Base-by-base conservation (phyloP, 768 basidiomycete species). In the Trametes punicea region DNA sequence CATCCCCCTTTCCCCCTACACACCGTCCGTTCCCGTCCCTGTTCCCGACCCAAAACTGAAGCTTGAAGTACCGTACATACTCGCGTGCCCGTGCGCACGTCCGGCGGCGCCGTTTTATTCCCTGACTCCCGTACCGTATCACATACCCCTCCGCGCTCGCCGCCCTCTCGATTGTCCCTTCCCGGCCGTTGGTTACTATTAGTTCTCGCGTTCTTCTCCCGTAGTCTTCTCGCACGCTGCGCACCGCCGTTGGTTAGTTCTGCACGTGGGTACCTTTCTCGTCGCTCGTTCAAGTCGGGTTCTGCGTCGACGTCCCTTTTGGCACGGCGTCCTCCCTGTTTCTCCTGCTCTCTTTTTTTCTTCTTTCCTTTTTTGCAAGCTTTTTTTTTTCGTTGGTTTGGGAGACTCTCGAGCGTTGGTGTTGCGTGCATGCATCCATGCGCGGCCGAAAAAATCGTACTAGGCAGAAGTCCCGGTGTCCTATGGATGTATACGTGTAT, bases 401-500 rank as follows among this genome's bases (percentile, higher is more conserved):
- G n/a, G n/a, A n/a, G n/a, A n/a, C n/a, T n/a, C n/a, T n/a, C n/a
- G n/a, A n/a, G n/a, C n/a, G n/a, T n/a, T n/a, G n/a, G n/a, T n/a
- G n/a, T n/a, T n/a, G n/a, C n/a, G 15, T 40, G 31, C 31, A 20
- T 27, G n/a, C 16, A 16, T 11, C 3, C 23, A 25, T 25, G 41
- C 21, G 41, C 20, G 20, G 7, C 25, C 15, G 41, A 2, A 21
- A 15, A 25, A 3, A 25, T 15, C 42, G 21, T 26, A 23, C 2
- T 16, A 6, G 7, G 23, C 33, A 11, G 11, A 41, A 57, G 51
- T 27, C 33, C 31, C 33, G 33, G 51, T 51, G 52, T 54, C 52
- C 40, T 53, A 58, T 58, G 57, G 57, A 58, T 58, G 57, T 58
- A 58, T 46, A 53, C n/a, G n/a, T 58, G 57, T 58, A 58, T 58